These are phyloP conservation scores for Otatea glauca DNA, from an alignment of 176 grass and related monocot species.

Conservation along the genomic window DNA sequence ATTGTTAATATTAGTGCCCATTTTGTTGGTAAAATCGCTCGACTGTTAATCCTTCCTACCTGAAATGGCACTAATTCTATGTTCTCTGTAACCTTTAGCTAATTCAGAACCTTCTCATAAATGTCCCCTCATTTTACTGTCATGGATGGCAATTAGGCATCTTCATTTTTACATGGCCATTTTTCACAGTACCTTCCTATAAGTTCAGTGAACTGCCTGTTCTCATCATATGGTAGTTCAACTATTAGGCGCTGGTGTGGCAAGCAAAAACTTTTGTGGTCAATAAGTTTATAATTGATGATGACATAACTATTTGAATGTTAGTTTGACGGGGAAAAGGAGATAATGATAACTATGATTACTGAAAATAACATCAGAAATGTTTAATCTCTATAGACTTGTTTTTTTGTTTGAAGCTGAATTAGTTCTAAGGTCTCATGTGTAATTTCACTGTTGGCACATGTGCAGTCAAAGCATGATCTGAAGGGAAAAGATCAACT, in stretches of 20 bases:
- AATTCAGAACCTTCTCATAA: slow-evolving; percentile 15
- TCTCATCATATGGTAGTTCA: not conserved
- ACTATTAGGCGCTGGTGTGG: not conserved
- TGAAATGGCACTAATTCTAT: slow-evolving; percentile 3
- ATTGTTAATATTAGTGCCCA: slow-evolving; percentile 33
- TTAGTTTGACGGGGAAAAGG: not conserved
- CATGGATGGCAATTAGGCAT: not conserved
- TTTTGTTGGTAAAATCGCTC: not conserved
- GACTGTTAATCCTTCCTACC: not conserved
- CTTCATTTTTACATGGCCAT: slow-evolving; percentile 5
- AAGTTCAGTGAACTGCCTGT: not conserved
- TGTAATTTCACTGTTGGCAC: slow-evolving; percentile 8
- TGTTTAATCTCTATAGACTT: not conserved
- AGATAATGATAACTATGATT: not conserved
- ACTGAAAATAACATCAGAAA: not conserved
- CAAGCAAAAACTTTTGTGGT: not conserved
- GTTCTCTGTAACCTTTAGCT: not conserved
- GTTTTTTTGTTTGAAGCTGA: slow-evolving; percentile 21
- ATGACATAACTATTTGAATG: not conserved
- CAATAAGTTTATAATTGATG: not conserved
- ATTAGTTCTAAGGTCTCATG: slow-evolving; percentile 9
- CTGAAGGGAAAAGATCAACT: slow-evolving; percentile 86
- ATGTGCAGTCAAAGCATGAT: slow-evolving; percentile 83
- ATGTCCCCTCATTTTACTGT: not conserved
- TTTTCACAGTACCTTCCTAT: not conserved